These are phyloP conservation scores for Psidium guajava DNA, from an alignment of 345 rosid genomes.

Conservation along the genomic window DNA sequence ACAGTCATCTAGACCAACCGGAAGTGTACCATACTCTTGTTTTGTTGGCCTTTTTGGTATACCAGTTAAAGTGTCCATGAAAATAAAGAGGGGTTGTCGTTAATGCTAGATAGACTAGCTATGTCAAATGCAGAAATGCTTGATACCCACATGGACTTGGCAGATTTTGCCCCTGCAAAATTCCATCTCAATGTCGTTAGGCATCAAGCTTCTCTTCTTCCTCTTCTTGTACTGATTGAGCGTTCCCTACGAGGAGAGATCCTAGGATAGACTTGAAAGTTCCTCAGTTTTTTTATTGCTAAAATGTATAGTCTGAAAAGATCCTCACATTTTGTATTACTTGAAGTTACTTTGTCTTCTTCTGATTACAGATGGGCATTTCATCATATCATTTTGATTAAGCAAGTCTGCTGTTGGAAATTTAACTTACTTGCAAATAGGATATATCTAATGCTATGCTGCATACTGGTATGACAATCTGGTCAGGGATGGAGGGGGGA, in stretches of 20 bases:
- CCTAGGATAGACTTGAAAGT: background rate
- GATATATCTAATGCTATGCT: background rate
- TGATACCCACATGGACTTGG: too few species aligned
- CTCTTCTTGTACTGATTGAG: background rate
- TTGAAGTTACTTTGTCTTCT: background rate
- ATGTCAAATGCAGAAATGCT: background rate
- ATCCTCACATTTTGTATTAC: background rate
- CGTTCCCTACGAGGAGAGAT: background rate
- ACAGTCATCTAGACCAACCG: too few species aligned
- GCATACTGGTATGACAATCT: background rate
- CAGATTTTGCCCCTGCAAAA: too few species aligned
- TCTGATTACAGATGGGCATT: background rate
- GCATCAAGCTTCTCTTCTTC: background rate
- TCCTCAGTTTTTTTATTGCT: background rate
- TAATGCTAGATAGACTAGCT: too few species aligned
- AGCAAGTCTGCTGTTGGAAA: background rate
- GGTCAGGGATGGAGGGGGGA: background rate
- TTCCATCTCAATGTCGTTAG: too few species aligned
- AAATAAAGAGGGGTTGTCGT: too few species aligned
- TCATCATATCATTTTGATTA: background rate
- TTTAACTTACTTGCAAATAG: background rate
- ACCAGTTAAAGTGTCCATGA: too few species aligned
- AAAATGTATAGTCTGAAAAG: background rate
- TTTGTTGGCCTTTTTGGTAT: too few species aligned
- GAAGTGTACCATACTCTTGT: too few species aligned